phyloP scores from a whole-genome alignment of 176 grass and related monocot genomes.

The Aegilops bicornis region DNA sequence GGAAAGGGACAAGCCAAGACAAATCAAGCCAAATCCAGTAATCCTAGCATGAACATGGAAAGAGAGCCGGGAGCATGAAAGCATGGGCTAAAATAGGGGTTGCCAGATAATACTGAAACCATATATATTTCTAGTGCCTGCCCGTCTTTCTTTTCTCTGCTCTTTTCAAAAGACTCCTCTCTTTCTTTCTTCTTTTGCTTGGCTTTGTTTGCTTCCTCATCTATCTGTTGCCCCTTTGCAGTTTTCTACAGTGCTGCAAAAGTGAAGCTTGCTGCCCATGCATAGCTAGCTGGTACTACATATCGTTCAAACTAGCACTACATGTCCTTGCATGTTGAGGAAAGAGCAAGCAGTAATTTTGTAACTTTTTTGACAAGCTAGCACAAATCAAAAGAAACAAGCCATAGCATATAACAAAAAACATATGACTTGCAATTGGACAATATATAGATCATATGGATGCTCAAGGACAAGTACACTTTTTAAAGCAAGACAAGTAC shows the following conservation, averaged over 20 bases:
- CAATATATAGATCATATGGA: neutral
- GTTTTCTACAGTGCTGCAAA: slow-evolving; percentile 20
- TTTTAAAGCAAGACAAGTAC: neutral
- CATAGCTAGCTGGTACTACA: neutral
- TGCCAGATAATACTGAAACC: slow-evolving; percentile 21
- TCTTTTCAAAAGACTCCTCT: slow-evolving; percentile 27
- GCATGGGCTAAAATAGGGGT: slow-evolving; percentile 42
- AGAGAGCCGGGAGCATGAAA: slow-evolving; percentile 25
- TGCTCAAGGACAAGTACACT: slow-evolving; percentile 15
- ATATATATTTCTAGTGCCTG: slow-evolving; percentile 21
- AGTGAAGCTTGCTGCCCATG: slow-evolving; percentile 2
- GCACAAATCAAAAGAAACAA: neutral
- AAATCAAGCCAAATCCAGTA: slow-evolving; percentile 38
- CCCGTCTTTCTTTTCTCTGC: slow-evolving; percentile 8
- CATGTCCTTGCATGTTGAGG: neutral
- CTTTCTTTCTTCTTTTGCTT: slow-evolving; percentile 37
- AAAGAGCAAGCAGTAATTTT: neutral
- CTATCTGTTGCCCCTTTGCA: slow-evolving; percentile 26
- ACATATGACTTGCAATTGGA: neutral
- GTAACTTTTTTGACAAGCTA: neutral
- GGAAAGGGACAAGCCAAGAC: slow-evolving; percentile 28
- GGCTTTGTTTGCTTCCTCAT: slow-evolving; percentile 35
- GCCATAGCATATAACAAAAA: neutral
- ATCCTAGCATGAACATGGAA: slow-evolving; percentile 35
- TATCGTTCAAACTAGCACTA: slow-evolving; percentile 25